Conservation (phyloP, 2,329 filamentous ascomycete species). For the Epichloe sibirici region DNA sequence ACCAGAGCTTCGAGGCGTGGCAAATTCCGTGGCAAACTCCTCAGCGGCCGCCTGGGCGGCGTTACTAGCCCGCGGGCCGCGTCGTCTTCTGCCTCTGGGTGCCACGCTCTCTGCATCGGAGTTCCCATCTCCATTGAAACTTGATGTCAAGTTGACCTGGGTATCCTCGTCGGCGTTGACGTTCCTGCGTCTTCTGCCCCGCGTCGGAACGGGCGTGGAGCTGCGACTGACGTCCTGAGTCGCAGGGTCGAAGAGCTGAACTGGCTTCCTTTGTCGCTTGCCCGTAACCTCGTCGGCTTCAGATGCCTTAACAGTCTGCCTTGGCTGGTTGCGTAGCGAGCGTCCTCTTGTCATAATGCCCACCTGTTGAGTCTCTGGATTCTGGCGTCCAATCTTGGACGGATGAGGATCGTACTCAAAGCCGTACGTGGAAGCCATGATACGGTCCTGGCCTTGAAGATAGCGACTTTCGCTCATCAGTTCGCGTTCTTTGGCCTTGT, state of each 20-base stretch:
- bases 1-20: slow-evolving; percentile 8
- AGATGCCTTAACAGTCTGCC: slow-evolving; percentile 45
- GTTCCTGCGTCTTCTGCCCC: slow-evolving; percentile 21
- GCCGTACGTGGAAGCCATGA: slow-evolving; percentile 47
- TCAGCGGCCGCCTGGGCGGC: slow-evolving; percentile 13
- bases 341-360: slow-evolving; percentile 40
- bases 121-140: slow-evolving; percentile 21
- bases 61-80: slow-evolving; percentile 16
- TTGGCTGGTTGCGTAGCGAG: slow-evolving; percentile 43
- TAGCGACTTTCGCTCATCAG: slow-evolving; percentile 32
- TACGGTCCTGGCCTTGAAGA: slow-evolving; percentile 40
- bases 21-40: slow-evolving; percentile 13
- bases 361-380: slow-evolving; percentile 39
- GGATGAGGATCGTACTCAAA: slow-evolving; percentile 49
- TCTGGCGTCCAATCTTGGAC: slow-evolving; percentile 45
- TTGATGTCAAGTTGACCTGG: slow-evolving; percentile 15
- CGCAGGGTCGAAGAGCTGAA: slow-evolving; percentile 37
- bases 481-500: slow-evolving; percentile 33
- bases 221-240: slow-evolving; percentile 38
- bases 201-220: slow-evolving; percentile 32
- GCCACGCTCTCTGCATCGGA: slow-evolving; percentile 19
- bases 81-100: slow-evolving; percentile 20
- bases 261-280: slow-evolving; percentile 42
- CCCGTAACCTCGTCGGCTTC: slow-evolving; percentile 39
- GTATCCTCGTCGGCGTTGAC: slow-evolving; percentile 17